Evolutionary conservation across 352 stramenopile species (phyloP).

Genomic region (Pythium guiyangense): DNA sequence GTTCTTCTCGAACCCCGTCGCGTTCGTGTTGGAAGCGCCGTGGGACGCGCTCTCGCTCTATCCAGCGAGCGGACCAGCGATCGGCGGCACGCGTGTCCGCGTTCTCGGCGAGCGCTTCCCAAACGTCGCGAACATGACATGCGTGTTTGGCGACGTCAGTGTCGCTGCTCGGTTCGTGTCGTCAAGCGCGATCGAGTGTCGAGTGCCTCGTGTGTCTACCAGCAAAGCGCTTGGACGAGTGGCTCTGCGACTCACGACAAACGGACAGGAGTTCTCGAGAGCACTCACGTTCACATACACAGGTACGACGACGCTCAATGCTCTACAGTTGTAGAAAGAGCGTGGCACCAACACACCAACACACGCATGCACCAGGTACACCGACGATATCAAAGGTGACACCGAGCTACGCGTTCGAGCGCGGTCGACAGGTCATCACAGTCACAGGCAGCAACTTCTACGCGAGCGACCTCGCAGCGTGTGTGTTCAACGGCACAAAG

Average conservation of each 20-base stretch:
- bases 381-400: conserved; percentile 25
- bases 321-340: too few relatives aligned
- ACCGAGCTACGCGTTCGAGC: conserved; percentile 21
- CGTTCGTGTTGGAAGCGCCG: conserved; percentile 37
- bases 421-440: conserved; percentile 19
- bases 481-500: conserved; percentile 36
- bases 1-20: conserved; percentile 59
- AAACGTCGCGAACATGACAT: conserved; percentile 20
- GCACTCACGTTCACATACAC: conserved; percentile 35
- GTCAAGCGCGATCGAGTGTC: conserved; percentile 21
- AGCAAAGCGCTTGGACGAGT: conserved; percentile 10
- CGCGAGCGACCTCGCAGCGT: conserved; percentile 17
- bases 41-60: conserved; percentile 27
- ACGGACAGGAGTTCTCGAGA: conserved; percentile 45
- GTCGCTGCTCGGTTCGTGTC: conserved; percentile 20
- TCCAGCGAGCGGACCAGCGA: conserved; percentile 23
- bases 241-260: conserved; percentile 45
- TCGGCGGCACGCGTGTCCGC: conserved; percentile 28
- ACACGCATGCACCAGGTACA: conserved; percentile 19
- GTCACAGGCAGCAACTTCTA: conserved; percentile 34
- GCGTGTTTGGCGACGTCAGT: conserved; percentile 27
- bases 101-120: conserved; percentile 31
- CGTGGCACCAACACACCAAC: too few relatives aligned
- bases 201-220: conserved; percentile 9
- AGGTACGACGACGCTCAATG: conserved; percentile 23